A percentile compares a stretch with the other conserved stretches of the same genome.
Evolutionary conservation across 2,329 filamentous ascomycete genomes (phyloP).

Genomic region (Pezicula rhizophila): DNA sequence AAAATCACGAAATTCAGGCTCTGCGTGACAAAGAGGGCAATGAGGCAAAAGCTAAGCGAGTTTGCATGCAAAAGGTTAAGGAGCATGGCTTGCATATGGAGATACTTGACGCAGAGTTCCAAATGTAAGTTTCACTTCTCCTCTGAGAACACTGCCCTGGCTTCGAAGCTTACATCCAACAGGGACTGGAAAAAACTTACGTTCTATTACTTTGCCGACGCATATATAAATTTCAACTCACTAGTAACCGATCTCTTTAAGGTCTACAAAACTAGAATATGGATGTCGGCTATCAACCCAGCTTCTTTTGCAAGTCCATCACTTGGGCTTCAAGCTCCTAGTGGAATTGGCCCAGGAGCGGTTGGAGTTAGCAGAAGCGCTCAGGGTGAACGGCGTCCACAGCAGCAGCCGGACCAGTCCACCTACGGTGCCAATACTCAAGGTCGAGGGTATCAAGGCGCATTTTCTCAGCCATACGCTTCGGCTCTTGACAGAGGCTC

Average conservation of each 20-base stretch:
- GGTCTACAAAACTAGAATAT: slow-evolving; percentile 98
- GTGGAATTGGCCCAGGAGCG: slow-evolving; percentile 59
- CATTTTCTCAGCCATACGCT: slow-evolving; percentile 38
- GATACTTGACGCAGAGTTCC: slow-evolving; percentile 96
- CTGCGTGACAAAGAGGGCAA: slow-evolving; percentile 94
- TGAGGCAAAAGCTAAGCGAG: slow-evolving; percentile 93
- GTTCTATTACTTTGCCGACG: slow-evolving; percentile 97
- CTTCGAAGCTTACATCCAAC: slow-evolving; percentile 4
- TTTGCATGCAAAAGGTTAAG: slow-evolving; percentile 93
- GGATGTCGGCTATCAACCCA: slow-evolving; percentile 99
- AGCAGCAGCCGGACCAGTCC: slow-evolving; percentile 29
- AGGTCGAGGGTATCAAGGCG: slow-evolving; percentile 28
- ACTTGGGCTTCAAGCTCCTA: slow-evolving; percentile 64
- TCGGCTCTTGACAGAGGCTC: slow-evolving; percentile 34
- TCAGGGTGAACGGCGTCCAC: slow-evolving; percentile 33
- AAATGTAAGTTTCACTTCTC: slow-evolving; percentile 64
- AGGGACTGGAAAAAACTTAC: slow-evolving; percentile 99
- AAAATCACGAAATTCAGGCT: slow-evolving; percentile 81
- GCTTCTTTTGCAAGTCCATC: slow-evolving; percentile 84
- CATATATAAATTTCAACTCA: slow-evolving; percentile 98
- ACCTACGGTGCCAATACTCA: slow-evolving; percentile 17
- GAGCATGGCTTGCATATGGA: slow-evolving; percentile 97
- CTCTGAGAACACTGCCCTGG: slow-evolving; percentile 16
- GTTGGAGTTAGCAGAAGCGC: slow-evolving; percentile 46
- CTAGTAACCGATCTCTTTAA: slow-evolving; percentile 97